A percentile compares a stretch with the other conserved stretches of the same genome.
These are phyloP conservation scores for Cladosporium sphaerospermum DNA, from an alignment of 2,329 filamentous ascomycete species.

Conservation along the genomic window DNA sequence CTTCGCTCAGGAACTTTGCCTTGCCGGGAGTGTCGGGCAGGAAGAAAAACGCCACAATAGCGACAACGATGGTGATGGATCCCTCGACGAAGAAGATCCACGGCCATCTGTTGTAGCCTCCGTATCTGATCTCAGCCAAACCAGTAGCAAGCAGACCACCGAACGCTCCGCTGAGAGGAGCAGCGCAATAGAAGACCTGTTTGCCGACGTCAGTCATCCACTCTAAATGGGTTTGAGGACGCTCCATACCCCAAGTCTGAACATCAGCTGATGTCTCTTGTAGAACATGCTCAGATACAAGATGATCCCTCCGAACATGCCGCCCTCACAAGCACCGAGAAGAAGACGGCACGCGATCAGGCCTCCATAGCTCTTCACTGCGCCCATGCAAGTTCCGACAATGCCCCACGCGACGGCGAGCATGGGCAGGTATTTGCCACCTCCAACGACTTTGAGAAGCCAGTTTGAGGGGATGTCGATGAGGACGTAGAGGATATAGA, in stretches of 20 bases:
- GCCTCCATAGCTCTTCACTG: slow-evolving; percentile 35
- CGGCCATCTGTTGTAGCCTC: slow-evolving; percentile 35
- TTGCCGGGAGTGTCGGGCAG: slow-evolving; percentile 54
- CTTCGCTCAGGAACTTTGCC: slow-evolving; percentile 59
- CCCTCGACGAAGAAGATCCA: slow-evolving; percentile 47
- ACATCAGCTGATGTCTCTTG: slow-evolving; percentile 35
- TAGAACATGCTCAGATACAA: slow-evolving; percentile 41
- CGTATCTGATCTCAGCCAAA: slow-evolving; percentile 33
- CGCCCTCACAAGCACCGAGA: slow-evolving; percentile 38
- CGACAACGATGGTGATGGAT: slow-evolving; percentile 49
- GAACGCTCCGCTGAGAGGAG: slow-evolving; percentile 36
- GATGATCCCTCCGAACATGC: slow-evolving; percentile 36
- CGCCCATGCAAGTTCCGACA: slow-evolving; percentile 35
- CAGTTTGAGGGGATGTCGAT: slow-evolving; percentile 38
- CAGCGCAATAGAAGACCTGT: slow-evolving; percentile 28
- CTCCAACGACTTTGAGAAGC: slow-evolving; percentile 35
- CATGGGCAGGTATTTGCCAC: slow-evolving; percentile 36
- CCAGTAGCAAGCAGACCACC: slow-evolving; percentile 39
- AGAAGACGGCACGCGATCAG: slow-evolving; percentile 37
- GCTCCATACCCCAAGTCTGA: slow-evolving; percentile 28
- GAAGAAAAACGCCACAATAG: slow-evolving; percentile 47
- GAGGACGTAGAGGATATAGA: slow-evolving; percentile 41
- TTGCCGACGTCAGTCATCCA: neutral
- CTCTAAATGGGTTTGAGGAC: slow-evolving; percentile 23
- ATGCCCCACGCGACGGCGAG: slow-evolving; percentile 38